These are phyloP conservation scores for Ettlia oleoabundans DNA, from an alignment of 139 green algal genomes.

Conservation along the genomic window DNA sequence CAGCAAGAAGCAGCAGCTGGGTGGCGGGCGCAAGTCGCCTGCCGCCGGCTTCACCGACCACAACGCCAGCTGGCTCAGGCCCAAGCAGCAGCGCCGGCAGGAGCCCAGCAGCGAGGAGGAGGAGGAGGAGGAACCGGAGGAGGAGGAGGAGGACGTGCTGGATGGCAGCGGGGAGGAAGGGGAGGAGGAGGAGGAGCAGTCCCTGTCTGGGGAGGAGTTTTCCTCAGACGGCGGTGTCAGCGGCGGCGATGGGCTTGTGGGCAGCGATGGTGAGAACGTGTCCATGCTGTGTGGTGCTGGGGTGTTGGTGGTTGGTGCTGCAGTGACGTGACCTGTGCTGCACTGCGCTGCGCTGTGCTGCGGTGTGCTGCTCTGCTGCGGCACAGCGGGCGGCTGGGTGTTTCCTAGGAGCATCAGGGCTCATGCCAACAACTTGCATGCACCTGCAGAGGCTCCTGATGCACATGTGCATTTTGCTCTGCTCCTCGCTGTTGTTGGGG, in stretches of 20 bases:
- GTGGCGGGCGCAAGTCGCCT: neutral
- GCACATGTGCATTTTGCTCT: no score
- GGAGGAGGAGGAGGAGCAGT: conserved; percentile 25
- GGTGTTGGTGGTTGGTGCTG: no score
- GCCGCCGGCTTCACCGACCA: conserved; percentile 68
- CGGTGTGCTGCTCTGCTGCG: no score
- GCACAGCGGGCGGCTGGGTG: no score
- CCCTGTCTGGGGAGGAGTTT: conserved; percentile 30
- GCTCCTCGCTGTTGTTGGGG: no score
- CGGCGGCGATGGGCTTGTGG: conserved; percentile 28
- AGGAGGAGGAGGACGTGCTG: conserved; percentile 22
- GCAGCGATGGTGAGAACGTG: no score
- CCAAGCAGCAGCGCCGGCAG: conserved; percentile 41
- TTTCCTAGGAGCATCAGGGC: no score
- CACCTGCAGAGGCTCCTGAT: neutral
- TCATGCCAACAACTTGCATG: no score
- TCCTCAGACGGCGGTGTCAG: conserved; percentile 22
- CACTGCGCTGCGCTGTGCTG: no score
- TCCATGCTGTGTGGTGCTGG: no score
- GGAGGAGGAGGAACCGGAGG: conserved; percentile 23
- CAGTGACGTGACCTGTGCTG: no score
- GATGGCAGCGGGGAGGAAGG: no score
- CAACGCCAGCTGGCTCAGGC: conserved; percentile 83
- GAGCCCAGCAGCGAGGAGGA: conserved; percentile 37
- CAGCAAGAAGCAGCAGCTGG: conserved; percentile 23